Evolutionary conservation across 305 asterid species (phyloP), one percentile per base, ranked within the genome.

Genomic region (Euphrasia arctica): DNA sequence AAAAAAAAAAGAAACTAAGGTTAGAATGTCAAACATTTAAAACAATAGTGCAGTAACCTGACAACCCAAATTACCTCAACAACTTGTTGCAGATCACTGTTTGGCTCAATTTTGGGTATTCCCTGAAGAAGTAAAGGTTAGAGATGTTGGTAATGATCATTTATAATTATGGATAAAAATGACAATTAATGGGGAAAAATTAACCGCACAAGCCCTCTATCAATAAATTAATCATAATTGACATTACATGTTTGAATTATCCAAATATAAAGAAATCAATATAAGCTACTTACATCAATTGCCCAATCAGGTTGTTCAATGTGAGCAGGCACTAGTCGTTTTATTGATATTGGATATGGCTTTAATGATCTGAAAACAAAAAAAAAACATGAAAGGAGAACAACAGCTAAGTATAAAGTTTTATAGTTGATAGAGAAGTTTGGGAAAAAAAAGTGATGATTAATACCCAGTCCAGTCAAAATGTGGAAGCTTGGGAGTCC

Each of bases 261-360:
- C n/a, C 54, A 64, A 49, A 47, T 65, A 43, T 68, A 25, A 22
- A 62, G 34, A 71, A 68, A 70, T 49, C 43, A 63, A 56, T 41
- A 45, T 45, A 72, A 73, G 72, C 69, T 55, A 72, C 95, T 80
- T 67, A 90, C 98, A 72, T 90, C 97, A 71, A 63, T 60, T 61
- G 98, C 93, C 98, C 98, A 92, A 67, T 92, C 98, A 72, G 98
- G 98, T 66, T 22, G 85, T 47, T 89, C 97, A 70, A 92, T 75
- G 74, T 84, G 81, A 68, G 73, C 83, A 76, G 95, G 98, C 63
- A 92, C 77, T 27, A 54, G 62, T 58, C 95, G 96, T 63, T 61
- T 81, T 64, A 64, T 74, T 58, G 98, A 92, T 72, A 92, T 89
- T 29, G 97, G 96, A 72, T 77, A 85, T 25, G 97, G 95, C 79